Evolutionary conservation across 345 rosid genomes (phyloP).

Genomic region (Noccaea caerulescens): DNA sequence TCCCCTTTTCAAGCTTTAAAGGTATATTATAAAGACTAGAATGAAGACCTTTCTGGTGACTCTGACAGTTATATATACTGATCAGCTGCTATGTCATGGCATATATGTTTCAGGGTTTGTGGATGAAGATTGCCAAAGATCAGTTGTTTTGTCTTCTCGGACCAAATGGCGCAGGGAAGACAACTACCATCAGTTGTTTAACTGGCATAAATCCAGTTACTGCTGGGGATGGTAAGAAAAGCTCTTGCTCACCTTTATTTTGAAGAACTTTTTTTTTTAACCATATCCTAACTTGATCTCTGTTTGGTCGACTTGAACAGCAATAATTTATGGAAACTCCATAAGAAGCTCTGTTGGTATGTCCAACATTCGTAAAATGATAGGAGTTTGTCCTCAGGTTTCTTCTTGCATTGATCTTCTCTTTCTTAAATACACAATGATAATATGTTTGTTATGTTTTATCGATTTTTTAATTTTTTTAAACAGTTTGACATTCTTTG

Average conservation of each 20-base stretch:
- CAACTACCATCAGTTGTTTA: constrained; percentile 79
- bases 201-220: constrained; percentile 85
- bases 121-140: constrained; percentile 82
- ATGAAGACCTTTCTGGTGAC: neutral
- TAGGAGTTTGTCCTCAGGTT: constrained; percentile 99
- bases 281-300: constrained; percentile 4
- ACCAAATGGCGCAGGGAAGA: constrained; percentile 96
- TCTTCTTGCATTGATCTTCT: constrained; percentile 10
- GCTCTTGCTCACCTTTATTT: constrained; percentile 23
- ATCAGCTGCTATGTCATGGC: no score
- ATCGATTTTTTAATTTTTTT: constrained; percentile 9
- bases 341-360: constrained; percentile 77
- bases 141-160: constrained; percentile 95
- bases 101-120: constrained; percentile 60
- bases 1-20: constrained; percentile 78
- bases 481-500: constrained; percentile 88
- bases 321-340: constrained; percentile 72
- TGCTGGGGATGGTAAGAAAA: constrained; percentile 70
- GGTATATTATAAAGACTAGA: constrained; percentile 44
- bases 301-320: constrained; percentile 48
- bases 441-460: neutral
- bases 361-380: constrained; percentile 76
- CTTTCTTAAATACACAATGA: neutral
- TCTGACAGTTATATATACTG: no score
- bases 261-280: neutral